Evolutionary conservation across 2,329 filamentous ascomycete species (phyloP).

Genomic region (Colletotrichum truncatum): DNA sequence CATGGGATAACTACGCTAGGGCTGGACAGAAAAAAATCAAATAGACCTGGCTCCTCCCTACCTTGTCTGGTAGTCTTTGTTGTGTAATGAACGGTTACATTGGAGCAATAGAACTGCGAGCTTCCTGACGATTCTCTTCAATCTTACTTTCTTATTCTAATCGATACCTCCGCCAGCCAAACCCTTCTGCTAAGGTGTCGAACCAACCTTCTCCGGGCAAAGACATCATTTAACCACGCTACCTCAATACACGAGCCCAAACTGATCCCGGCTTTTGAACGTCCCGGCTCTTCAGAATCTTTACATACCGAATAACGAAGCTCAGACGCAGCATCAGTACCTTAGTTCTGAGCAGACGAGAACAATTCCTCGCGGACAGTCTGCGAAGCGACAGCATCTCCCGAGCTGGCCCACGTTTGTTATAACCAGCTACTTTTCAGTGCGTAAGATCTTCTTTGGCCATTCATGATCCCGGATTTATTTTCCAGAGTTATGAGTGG

Average conservation of each 20-base stretch:
- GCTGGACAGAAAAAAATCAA: slow-evolving; percentile 29
- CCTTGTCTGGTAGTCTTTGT: slow-evolving; percentile 13
- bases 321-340: neutral
- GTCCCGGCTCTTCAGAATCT: neutral
- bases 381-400: neutral
- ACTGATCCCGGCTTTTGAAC: neutral
- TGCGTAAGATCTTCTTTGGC: slow-evolving; percentile 17
- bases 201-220: neutral
- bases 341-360: neutral
- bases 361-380: too few relatives aligned
- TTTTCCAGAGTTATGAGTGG: slow-evolving; percentile 22
- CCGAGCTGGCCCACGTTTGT: neutral
- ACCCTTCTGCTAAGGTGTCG: neutral
- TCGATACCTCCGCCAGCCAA: neutral
- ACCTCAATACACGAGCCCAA: neutral
- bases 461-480: slow-evolving; percentile 16
- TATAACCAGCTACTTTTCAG: slow-evolving; percentile 1
- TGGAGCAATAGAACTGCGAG: slow-evolving; percentile 9
- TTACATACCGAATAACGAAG: neutral
- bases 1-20: slow-evolving; percentile 29
- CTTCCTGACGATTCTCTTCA: slow-evolving; percentile 7
- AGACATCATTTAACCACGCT: neutral
- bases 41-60: slow-evolving; percentile 28
- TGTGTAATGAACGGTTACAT: slow-evolving; percentile 28
- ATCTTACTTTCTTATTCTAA: slow-evolving; percentile 16